Percentiles rank a stretch among this genome's conserved stretches.
Conservation (phyloP, 768 basidiomycete species). For the Suillus variegatus region DNA sequence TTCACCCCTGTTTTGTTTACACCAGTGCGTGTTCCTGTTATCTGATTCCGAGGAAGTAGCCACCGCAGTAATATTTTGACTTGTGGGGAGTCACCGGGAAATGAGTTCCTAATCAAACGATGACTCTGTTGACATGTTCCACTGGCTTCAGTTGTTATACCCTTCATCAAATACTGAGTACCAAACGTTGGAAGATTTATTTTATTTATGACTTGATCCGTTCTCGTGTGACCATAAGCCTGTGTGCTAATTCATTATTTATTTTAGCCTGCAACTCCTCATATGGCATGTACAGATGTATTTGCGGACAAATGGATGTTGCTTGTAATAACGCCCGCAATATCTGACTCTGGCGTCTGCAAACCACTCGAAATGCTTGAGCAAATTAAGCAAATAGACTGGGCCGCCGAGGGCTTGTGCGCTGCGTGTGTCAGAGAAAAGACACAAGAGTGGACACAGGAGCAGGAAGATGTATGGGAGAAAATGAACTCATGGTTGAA, state of each 20-base stretch:
- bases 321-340: constrained; percentile 66
- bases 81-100: neutral
- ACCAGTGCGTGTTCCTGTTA: constrained; percentile 36
- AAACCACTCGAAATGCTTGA: constrained; percentile 74
- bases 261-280: constrained; percentile 51
- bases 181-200: neutral
- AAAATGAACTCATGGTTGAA: constrained; percentile 60
- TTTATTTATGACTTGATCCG: neutral
- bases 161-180: neutral
- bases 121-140: neutral
- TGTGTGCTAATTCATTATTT: neutral
- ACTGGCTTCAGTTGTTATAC: neutral
- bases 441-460: constrained; percentile 63
- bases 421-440: constrained; percentile 57
- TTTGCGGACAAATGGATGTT: constrained; percentile 75
- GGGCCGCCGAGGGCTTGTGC: constrained; percentile 62
- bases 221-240: neutral
- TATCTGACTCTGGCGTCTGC: constrained; percentile 62
- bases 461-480: constrained; percentile 61
- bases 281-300: constrained; percentile 74
- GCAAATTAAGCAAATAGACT: constrained; percentile 56
- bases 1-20: constrained; percentile 78
- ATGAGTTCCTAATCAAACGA: neutral
- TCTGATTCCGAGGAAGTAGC: neutral
- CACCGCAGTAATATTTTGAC: neutral